Evolutionary conservation across 1,284 basidiomycete genomes (phyloP), one percentile per base, ranked within the genome.

Genomic region (Gomphus bonarii): DNA sequence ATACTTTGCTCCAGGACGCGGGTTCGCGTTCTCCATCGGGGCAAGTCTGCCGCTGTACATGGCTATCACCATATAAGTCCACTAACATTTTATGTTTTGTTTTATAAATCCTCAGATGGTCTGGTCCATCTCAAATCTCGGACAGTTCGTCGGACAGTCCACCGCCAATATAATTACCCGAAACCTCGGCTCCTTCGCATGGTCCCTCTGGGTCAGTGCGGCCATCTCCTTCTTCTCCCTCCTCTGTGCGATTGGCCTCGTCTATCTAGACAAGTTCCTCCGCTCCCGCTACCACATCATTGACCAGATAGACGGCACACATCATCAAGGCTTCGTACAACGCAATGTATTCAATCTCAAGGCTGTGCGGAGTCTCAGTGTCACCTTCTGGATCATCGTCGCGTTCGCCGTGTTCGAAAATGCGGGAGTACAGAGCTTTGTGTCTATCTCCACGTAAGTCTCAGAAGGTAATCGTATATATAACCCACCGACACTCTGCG

Each of bases 371-470:
- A 65, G 69, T 55, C 65, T 75, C 16, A 71, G 73, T 18, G 54
- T 70, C 35, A 72, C 73, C 1, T 75, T 74, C 64, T 75, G 74
- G 74, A 64, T 72, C 50, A 72, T 75, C 47, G 70, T 74, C 16
- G 63, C 70, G 28, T 74, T 74, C 59, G 68, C 70, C 3, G 63
- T 72, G 54, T 75, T 75, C 58, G 73, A 75, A 65, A 75, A 74
- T 57, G 73, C 73, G 1, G 74, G 74, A 18, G 72, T 75, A 42
- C 73, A 74, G 63, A 71, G 72, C 12, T 75, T 75, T 56, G 71
- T 75, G 36, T 74, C 73, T 5, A 75, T 75, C 57, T 75, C 74
- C n/a, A 75, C 74, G 73, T 69, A 22, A 61, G 68, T 63, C 8
- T 10, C n/a, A 10, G 12, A 28, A 28, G 25, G 3, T 28, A 5